Percentiles rank a stretch among this genome's conserved stretches.
These are phyloP conservation scores for Peterozyma xylosa DNA, from an alignment of 805 yeast genomes.

Conservation along the genomic window DNA sequence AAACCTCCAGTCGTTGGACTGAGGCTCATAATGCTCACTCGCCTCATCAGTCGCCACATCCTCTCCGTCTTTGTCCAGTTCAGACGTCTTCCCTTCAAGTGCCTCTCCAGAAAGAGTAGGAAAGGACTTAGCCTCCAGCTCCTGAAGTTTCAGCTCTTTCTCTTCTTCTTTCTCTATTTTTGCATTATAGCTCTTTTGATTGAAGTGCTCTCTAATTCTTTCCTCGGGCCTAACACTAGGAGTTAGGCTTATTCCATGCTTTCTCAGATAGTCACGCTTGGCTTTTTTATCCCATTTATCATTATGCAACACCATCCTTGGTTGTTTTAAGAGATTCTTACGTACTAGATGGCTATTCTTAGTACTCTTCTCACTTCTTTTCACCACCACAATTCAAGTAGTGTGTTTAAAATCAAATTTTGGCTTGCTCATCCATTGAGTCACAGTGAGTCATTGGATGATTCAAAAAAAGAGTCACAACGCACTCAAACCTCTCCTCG, in stretches of 20 bases:
- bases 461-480: too few species aligned
- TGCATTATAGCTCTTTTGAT: conserved; percentile 4
- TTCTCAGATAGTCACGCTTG: conserved; percentile 29
- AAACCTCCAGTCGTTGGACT: conserved; percentile 22
- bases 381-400: too few species aligned
- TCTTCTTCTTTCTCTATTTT: conserved; percentile 7
- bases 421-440: too few species aligned
- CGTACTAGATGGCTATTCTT: too few species aligned
- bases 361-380: too few species aligned
- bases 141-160: not conserved
- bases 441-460: too few species aligned
- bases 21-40: conserved; percentile 1
- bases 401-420: too few species aligned
- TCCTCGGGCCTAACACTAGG: conserved; percentile 2
- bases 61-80: conserved; percentile 1
- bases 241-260: conserved; percentile 26
- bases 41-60: not conserved
- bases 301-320: conserved; percentile 41
- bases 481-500: too few species aligned
- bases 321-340: too few species aligned
- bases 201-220: conserved; percentile 5
- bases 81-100: too few species aligned
- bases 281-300: conserved; percentile 46
- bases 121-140: not conserved
- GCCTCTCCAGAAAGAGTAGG: not conserved